phyloP scores from a whole-genome alignment of 2,329 filamentous ascomycete species.

The Calonectria pseudoreteaudii region DNA sequence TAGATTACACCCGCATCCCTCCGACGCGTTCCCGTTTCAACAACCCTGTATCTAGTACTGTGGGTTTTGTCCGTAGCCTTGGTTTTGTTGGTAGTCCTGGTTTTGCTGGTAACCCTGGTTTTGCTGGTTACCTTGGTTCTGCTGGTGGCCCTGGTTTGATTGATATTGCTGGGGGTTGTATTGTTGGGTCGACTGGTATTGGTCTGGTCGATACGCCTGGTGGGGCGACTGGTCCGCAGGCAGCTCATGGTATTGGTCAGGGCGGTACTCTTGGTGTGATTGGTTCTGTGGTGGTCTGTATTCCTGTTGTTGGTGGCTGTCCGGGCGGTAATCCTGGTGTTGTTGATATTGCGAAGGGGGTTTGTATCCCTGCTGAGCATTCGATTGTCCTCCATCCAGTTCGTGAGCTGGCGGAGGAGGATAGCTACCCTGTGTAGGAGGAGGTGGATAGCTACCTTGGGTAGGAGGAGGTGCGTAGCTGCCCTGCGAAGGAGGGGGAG shows the following conservation, averaged over 20 bases:
- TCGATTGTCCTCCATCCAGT: slow-evolving; percentile 31
- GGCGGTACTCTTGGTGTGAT: slow-evolving; percentile 28
- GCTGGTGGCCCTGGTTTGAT: slow-evolving; percentile 25
- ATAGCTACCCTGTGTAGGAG: slow-evolving; percentile 32
- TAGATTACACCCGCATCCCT: not conserved
- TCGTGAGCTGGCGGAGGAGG: slow-evolving; percentile 21
- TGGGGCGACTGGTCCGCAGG: slow-evolving; percentile 34
- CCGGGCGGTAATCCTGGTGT: slow-evolving; percentile 12
- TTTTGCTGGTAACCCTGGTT: slow-evolving; percentile 30
- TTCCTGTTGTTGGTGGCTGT: slow-evolving; percentile 24
- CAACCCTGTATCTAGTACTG: slow-evolving; percentile 11
- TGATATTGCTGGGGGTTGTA: slow-evolving; percentile 26
- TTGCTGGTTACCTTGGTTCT: slow-evolving; percentile 8
- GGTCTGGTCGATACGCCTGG: slow-evolving; percentile 30
- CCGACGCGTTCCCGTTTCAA: not conserved
- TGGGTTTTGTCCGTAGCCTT: slow-evolving; percentile 33
- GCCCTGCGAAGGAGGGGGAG: slow-evolving; percentile 33
- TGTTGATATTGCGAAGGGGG: slow-evolving; percentile 36
- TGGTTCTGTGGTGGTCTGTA: slow-evolving; percentile 11
- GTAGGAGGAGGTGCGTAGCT: slow-evolving; percentile 27
- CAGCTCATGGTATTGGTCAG: slow-evolving; percentile 17
- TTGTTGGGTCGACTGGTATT: slow-evolving; percentile 32
- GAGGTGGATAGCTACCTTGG: slow-evolving; percentile 31
- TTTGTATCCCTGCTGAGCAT: slow-evolving; percentile 42
- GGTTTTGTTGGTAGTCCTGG: slow-evolving; percentile 34